Evolutionary conservation across 306 rosid species (phyloP).

Genomic region (Glycine latifolia): DNA sequence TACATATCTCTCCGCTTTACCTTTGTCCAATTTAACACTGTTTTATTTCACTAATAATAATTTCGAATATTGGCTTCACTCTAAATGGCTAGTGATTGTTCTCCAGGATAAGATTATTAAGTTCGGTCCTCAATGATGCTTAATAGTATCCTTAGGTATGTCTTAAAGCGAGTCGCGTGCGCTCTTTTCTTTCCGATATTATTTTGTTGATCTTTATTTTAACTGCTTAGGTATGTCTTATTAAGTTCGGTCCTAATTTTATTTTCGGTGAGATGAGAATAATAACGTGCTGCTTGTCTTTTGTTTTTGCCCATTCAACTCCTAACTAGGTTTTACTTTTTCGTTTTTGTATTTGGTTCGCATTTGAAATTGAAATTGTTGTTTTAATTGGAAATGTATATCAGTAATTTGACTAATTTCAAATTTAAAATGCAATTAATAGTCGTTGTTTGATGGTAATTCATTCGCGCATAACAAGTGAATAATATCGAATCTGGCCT

Average conservation of each 20-base stretch:
- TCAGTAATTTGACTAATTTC: slow-evolving; percentile 30
- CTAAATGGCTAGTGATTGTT: not conserved
- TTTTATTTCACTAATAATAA: not conserved
- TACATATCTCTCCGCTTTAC: not conserved
- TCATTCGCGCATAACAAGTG: not conserved
- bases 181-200: not conserved
- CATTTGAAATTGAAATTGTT: slow-evolving; percentile 34
- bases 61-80: slow-evolving; percentile 1
- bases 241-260: not conserved
- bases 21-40: not conserved
- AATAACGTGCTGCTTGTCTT: not conserved
- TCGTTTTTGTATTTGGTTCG: not conserved
- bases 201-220: not conserved
- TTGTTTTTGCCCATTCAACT: not conserved
- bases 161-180: not conserved
- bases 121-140: not conserved
- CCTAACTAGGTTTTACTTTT: slow-evolving; percentile 8
- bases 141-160: not conserved
- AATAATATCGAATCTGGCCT: not conserved
- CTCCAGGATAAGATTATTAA: not conserved
- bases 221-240: not conserved
- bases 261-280: slow-evolving; percentile 8
- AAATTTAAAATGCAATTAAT: not conserved
- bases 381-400: not conserved
- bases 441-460: not conserved